phyloP scores from a whole-genome alignment of 164 flowering plant genomes.

The Vitis cinerea region DNA sequence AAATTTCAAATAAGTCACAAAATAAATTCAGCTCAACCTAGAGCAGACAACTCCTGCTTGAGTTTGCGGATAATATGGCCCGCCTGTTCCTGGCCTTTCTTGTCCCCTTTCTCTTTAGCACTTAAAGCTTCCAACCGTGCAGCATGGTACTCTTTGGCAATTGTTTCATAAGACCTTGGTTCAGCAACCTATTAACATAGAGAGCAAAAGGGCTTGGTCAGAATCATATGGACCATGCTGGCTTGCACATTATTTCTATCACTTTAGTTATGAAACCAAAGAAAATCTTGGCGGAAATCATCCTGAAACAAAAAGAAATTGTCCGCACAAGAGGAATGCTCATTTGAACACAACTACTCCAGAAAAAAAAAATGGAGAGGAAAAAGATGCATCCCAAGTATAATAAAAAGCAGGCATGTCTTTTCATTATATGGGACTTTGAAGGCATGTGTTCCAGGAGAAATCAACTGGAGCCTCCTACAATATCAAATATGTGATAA shows the following conservation, averaged over 20 bases:
- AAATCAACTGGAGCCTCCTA: too few species aligned
- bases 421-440: too few species aligned
- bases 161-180: slow-evolving; percentile 56
- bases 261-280: not conserved
- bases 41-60: slow-evolving; percentile 76
- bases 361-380: too few species aligned
- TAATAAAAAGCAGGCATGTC: too few species aligned
- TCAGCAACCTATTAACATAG: slow-evolving; percentile 36
- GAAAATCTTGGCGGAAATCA: not conserved
- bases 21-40: slow-evolving; percentile 42
- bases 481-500: too few species aligned
- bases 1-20: not conserved
- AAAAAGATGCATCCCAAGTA: too few species aligned
- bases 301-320: not conserved
- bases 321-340: not conserved
- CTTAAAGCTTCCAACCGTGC: slow-evolving; percentile 67
- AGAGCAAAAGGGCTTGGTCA: not conserved
- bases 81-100: slow-evolving; percentile 66
- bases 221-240: not conserved
- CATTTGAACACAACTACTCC: too few species aligned
- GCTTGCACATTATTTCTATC: not conserved
- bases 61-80: slow-evolving; percentile 74
- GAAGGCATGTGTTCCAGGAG: too few species aligned
- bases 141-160: slow-evolving; percentile 64
- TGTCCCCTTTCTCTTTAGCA: slow-evolving; percentile 80